phyloP scores from a whole-genome alignment of 2,329 filamentous ascomycete species.

The Neophaeococcomyces aloes region DNA sequence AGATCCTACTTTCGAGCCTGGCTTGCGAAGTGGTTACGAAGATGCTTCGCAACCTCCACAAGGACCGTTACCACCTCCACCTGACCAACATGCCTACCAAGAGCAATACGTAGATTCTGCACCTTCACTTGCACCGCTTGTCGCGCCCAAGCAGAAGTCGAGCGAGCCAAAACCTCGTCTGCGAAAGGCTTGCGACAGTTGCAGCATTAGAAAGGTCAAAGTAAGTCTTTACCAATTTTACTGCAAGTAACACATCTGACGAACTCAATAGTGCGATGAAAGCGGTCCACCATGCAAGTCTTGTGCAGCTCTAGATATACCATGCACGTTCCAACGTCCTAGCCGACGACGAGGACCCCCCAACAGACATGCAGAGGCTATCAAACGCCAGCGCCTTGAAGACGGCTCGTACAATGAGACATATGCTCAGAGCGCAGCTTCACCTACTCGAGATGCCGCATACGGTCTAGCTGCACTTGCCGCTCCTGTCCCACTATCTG shows the following conservation, averaged over 20 bases:
- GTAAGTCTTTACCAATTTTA: constrained; percentile 23
- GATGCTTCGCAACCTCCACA: constrained; percentile 4
- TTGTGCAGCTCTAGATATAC: constrained; percentile 54
- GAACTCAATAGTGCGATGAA: constrained; percentile 47
- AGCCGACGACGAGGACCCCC: constrained; percentile 55
- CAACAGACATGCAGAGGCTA: constrained; percentile 55
- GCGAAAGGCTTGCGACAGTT: constrained; percentile 44
- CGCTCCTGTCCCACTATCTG: constrained; percentile 36
- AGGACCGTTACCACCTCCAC: background rate
- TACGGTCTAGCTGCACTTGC: constrained; percentile 43
- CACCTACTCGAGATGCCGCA: constrained; percentile 41
- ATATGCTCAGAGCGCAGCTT: constrained; percentile 21
- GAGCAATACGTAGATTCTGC: constrained; percentile 7
- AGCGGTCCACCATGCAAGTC: constrained; percentile 56
- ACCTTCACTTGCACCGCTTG: constrained; percentile 6
- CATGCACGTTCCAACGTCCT: constrained; percentile 56
- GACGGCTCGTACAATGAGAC: constrained; percentile 13
- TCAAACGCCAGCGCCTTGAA: constrained; percentile 51
- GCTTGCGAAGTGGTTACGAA: constrained; percentile 3
- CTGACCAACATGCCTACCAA: background rate
- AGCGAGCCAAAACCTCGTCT: constrained; percentile 30
- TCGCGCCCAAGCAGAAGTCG: constrained; percentile 9
- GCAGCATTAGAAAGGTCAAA: constrained; percentile 45
- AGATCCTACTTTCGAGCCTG: background rate
- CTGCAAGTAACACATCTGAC: constrained; percentile 9